These are phyloP conservation scores for Lactarius akahatsu DNA, from an alignment of 768 basidiomycete species.

Conservation along the genomic window DNA sequence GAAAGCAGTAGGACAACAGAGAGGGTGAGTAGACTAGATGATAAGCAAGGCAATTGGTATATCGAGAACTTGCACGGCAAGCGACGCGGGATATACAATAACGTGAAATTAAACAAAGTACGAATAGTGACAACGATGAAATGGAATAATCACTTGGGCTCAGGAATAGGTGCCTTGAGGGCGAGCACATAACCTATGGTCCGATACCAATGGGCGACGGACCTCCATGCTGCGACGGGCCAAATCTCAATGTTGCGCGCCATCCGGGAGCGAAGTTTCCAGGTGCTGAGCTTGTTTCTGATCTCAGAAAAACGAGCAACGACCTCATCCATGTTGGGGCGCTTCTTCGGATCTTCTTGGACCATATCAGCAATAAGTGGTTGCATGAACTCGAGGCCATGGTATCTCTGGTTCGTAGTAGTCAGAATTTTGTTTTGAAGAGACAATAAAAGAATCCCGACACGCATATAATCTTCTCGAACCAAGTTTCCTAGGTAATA, in stretches of 20 bases:
- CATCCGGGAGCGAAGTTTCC: slow-evolving; percentile 20
- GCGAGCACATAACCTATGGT: slow-evolving; percentile 6
- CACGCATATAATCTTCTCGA: slow-evolving; percentile 22
- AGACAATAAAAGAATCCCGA: neutral
- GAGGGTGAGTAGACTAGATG: neutral
- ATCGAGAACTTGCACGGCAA: neutral
- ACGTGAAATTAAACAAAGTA: neutral
- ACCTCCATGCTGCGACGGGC: neutral
- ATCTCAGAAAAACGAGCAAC: slow-evolving; percentile 5
- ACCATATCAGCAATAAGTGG: slow-evolving; percentile 37
- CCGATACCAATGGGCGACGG: neutral
- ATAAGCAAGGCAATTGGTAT: neutral
- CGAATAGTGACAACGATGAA: no score
- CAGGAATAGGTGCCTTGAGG: slow-evolving; percentile 16
- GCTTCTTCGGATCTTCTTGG: slow-evolving; percentile 36
- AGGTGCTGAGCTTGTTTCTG: neutral
- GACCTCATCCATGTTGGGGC: slow-evolving; percentile 33
- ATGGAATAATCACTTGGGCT: neutral
- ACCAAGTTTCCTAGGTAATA: slow-evolving; percentile 34
- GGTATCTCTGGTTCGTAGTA: neutral
- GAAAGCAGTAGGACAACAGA: neutral
- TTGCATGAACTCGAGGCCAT: slow-evolving; percentile 14
- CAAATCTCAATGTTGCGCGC: slow-evolving; percentile 1
- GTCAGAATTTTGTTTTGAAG: neutral
- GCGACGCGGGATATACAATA: neutral